Conservation (phyloP, 73 alveolate genomes). For the Halteria grandinella region DNA sequence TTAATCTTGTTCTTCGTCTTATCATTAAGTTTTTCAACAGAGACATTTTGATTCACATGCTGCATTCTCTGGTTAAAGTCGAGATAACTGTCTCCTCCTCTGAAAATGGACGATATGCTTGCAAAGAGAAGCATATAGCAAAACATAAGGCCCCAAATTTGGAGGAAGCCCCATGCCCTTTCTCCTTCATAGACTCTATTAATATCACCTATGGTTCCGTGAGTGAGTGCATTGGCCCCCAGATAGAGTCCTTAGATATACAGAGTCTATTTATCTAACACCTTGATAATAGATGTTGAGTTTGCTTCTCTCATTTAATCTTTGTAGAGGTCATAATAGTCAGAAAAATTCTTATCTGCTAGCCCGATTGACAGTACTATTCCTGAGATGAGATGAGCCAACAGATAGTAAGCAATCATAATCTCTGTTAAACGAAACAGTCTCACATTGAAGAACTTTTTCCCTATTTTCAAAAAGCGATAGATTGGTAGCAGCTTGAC, state of each 20-base stretch:
- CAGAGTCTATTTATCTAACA: not conserved
- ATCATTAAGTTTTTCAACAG: not conserved
- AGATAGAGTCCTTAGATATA: conserved; percentile 66
- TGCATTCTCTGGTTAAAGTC: conserved; percentile 38
- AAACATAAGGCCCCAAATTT: conserved; percentile 49
- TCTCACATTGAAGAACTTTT: conserved; percentile 26
- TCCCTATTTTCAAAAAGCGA: not conserved
- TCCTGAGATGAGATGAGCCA: conserved; percentile 62
- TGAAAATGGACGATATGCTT: conserved; percentile 56
- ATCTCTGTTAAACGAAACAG: conserved; percentile 58
- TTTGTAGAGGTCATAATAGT: conserved; percentile 53
- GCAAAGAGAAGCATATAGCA: conserved; percentile 68
- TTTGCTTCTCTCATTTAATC: conserved; percentile 60
- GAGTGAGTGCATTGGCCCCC: conserved; percentile 59
- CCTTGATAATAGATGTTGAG: not conserved
- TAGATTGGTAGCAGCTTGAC: conserved; percentile 48
- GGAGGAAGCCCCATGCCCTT: conserved; percentile 45
- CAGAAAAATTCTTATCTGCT: too few species aligned
- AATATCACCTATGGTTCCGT: conserved; percentile 72
- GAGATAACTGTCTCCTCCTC: conserved; percentile 43
- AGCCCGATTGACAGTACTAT: conserved; percentile 40
- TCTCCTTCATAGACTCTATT: conserved; percentile 52
- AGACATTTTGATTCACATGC: conserved; percentile 31
- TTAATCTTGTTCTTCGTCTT: not conserved
- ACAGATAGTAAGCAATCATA: conserved; percentile 46